Base-by-base conservation (phyloP, 2,329 filamentous ascomycete species). In the Epichloe glyceriae region DNA sequence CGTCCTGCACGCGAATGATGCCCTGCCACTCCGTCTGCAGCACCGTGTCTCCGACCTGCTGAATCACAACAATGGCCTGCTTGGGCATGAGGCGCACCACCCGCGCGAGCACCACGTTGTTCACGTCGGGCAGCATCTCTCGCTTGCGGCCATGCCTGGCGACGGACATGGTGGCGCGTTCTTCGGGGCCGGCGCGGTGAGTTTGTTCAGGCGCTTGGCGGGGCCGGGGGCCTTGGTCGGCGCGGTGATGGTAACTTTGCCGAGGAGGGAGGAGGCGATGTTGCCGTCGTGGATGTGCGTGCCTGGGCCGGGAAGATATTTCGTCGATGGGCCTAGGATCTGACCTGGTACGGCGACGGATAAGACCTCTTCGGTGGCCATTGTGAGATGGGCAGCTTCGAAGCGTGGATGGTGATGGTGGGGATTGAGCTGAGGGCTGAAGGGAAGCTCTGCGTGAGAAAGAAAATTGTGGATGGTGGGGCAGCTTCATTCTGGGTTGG, bases 1-100 rank as follows among this genome's bases (percentile, higher is more conserved):
- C 88, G 64, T 98, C 93, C 70, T 97, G 91, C 55, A 84, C 81
- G 17, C 89, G 79, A 53, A 95, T 89, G 54, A 94, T 72, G 4
- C 86, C 89, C 68, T 88, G 85, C 78, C 90, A 94, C 58, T 89
- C 85, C 47, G 88, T 85, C 58, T 86, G 78, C 54, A 86, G 73
- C 40, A 86, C 83, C 11, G 76, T 78, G 60, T 83, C 75, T 52
- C 86, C 81, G 26, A 96, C 85, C 53, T 91, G 85, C 53, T 95
- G 77, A 58, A 97, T 96, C 20, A 85, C 84, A 50, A 94, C 83
- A 26, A 84, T 85, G 5, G 88, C 90, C 70, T 95, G 89, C 55
- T 86, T 82, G 45, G 87, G 85, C 65, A 86, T 85, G 51, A 96
- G 84, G 46, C 91, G 84, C 37, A 88, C 88, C 40, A 98, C 87